Evolutionary conservation across 139 green algal species (phyloP).

Genomic region (Coccomyxa sp.): DNA sequence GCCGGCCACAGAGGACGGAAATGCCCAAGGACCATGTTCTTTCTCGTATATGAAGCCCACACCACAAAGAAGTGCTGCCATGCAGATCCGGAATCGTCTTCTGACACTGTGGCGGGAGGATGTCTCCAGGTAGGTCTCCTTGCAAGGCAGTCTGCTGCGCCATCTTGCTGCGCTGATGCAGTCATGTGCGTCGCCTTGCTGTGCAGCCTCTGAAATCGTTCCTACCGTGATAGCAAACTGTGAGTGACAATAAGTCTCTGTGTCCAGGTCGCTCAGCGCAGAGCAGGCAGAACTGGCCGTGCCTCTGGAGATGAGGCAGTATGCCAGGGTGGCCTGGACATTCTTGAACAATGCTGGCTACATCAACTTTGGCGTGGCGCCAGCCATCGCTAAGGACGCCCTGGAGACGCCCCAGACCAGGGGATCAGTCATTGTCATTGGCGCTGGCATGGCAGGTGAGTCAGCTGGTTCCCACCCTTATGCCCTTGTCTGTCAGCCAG

Average conservation of each 20-base stretch:
- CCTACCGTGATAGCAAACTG: not conserved
- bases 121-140: slow-evolving; percentile 14
- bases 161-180: not conserved
- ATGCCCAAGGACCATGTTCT: too few relatives aligned
- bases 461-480: not conserved
- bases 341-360: slow-evolving; percentile 68
- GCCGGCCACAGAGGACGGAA: slow-evolving; percentile 43
- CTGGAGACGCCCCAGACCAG: not conserved
- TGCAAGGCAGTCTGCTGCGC: not conserved
- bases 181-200: not conserved
- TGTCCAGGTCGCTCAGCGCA: slow-evolving; percentile 35
- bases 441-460: slow-evolving; percentile 78
- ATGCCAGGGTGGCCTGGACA: slow-evolving; percentile 46
- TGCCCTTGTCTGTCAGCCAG: not conserved
- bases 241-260: not conserved
- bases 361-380: slow-evolving; percentile 88
- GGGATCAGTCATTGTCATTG: slow-evolving; percentile 79
- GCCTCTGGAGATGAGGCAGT: slow-evolving; percentile 7
- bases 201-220: not conserved
- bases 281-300: slow-evolving; percentile 33
- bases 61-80: slow-evolving; percentile 8
- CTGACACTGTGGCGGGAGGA: slow-evolving; percentile 35
- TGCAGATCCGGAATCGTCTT: slow-evolving; percentile 63
- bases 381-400: slow-evolving; percentile 18
- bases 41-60: too few relatives aligned